A percentile compares a stretch with the other conserved stretches of the same genome.
These are phyloP conservation scores for Alternaria sp. DNA, from an alignment of 2,329 filamentous ascomycete species.

Conservation along the genomic window DNA sequence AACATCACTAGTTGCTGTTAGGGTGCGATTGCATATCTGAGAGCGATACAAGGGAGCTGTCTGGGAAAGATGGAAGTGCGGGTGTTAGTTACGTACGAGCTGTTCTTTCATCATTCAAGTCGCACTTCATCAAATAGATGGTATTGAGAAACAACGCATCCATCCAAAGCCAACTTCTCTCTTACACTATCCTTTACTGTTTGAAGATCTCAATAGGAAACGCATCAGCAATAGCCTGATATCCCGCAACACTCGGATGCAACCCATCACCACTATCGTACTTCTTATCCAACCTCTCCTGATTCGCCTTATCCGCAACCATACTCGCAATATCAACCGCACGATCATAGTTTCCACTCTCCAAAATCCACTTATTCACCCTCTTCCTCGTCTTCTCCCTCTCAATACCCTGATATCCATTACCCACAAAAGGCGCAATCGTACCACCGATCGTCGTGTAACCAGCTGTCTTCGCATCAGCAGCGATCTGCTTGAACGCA, in stretches of 20 bases:
- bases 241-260: slow-evolving; percentile 67
- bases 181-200: background rate
- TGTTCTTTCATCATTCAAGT: too few relatives aligned
- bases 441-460: slow-evolving; percentile 66
- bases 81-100: too few relatives aligned
- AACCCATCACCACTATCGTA: slow-evolving; percentile 70
- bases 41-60: too few relatives aligned
- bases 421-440: slow-evolving; percentile 67
- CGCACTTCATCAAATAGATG: too few relatives aligned
- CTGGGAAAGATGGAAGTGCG: too few relatives aligned
- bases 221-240: slow-evolving; percentile 63
- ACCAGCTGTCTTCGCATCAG: slow-evolving; percentile 43
- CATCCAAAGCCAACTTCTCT: too few relatives aligned
- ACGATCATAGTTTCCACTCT: slow-evolving; percentile 62
- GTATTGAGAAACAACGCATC: too few relatives aligned
- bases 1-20: too few relatives aligned
- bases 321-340: slow-evolving; percentile 68
- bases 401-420: slow-evolving; percentile 50
- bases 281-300: slow-evolving; percentile 53
- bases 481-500: slow-evolving; percentile 64
- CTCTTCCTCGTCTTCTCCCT: slow-evolving; percentile 63
- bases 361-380: slow-evolving; percentile 68
- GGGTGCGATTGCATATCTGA: too few relatives aligned
- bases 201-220: slow-evolving; percentile 65
- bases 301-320: slow-evolving; percentile 59